Base-by-base conservation (phyloP, 345 rosid genomes). In the Microthlaspi erraticum region DNA sequence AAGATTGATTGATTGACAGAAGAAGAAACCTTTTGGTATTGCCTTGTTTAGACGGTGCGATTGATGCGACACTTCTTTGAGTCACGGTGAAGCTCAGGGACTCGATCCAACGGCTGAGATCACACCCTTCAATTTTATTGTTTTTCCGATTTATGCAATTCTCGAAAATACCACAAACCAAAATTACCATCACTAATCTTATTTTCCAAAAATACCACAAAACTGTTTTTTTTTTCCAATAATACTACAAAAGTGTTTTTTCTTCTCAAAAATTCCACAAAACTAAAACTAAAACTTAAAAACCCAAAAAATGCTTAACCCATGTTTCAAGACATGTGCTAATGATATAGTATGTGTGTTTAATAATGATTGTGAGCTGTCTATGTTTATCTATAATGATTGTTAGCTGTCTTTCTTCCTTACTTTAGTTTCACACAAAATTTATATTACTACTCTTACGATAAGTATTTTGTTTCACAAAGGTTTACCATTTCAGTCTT, bases 61-160 rank as follows among this genome's bases (percentile, higher is more conserved):
- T 66, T 66, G 55, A 50, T 59, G 16, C 29, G 62, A 66, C n/a
- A 16, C 34, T 20, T 34, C 63, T 52, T 41, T 43, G 41, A 45
- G 71, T 72, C 36, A 18, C 51, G 72, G 66, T 48, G 42, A 64
- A 38, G 60, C 71, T 13, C 8, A 8, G 55, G 13, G 51, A 31
- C 59, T 50, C 68, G 1, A 66, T 74, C 73, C 49, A 66, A 74
- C 68, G 78, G 57, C 73, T 68, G 58, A 10, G 33, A 52, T 74
- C 55, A 23, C 41, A 11, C 23, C n/a, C 8, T 39, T 1, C 12
- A 4, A 7, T 45, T 12, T 53, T 42, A 10, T 42, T 31, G 18
- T 14, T 12, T 71, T 41, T n/a, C 26, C 26, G 26, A 20, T 20
- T 20, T 20, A 23, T 23, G 29, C 29, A 23, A 23, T 23, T 23